Evolutionary conservation across 352 stramenopile species (phyloP).

Genomic region (Pythium vanterpoolii): DNA sequence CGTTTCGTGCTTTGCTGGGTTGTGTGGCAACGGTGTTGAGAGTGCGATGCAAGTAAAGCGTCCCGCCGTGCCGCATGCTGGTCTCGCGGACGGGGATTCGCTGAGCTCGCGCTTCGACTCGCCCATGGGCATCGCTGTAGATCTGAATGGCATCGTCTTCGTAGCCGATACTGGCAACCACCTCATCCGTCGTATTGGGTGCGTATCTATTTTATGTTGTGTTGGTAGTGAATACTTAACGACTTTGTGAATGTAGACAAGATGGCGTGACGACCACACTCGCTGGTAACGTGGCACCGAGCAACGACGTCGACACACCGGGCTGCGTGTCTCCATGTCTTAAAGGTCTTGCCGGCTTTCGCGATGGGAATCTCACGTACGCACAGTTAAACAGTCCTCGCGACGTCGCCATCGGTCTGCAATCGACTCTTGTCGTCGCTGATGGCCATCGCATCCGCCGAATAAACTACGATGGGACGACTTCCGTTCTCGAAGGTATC

Average conservation of each 20-base stretch:
- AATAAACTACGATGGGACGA: conserved; percentile 64
- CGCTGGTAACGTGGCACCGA: conserved; percentile 53
- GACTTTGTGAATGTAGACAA: conserved; percentile 7
- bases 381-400: conserved; percentile 92
- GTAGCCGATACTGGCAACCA: conserved; percentile 97
- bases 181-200: conserved; percentile 85
- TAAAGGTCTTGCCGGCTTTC: conserved; percentile 80
- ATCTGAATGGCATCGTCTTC: conserved; percentile 80
- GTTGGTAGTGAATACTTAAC: neutral
- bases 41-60: conserved; percentile 33
- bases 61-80: conserved; percentile 66
- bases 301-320: conserved; percentile 59
- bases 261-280: conserved; percentile 63
- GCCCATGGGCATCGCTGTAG: conserved; percentile 87
- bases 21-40: conserved; percentile 80
- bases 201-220: conserved; percentile 14
- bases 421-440: conserved; percentile 85
- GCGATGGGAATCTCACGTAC: conserved; percentile 84
- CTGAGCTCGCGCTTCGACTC: conserved; percentile 88
- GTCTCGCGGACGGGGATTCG: conserved; percentile 85
- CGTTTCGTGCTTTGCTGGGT: conserved; percentile 86
- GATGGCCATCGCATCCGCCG: conserved; percentile 89
- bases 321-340: conserved; percentile 90
- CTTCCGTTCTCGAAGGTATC: conserved; percentile 65
- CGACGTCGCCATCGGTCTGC: conserved; percentile 81